Conservation (phyloP, 352 stramenopile genomes). For the Thraustotheca clavata region DNA sequence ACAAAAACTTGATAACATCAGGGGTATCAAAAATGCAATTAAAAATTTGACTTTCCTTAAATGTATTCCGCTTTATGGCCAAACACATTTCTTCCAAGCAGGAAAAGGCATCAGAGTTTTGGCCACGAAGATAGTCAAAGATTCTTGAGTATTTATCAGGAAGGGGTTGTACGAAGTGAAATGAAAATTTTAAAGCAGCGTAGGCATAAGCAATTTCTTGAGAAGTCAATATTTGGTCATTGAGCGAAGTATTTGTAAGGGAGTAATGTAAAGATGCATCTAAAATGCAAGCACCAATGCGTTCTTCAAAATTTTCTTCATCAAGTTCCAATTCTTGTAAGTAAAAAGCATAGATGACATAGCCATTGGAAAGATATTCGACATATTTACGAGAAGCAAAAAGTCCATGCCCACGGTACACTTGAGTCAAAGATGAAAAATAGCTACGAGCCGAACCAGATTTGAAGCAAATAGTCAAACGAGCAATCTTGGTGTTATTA, state of each 20-base stretch:
- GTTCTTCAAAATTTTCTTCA: constrained; percentile 48
- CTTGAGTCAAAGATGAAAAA: constrained; percentile 78
- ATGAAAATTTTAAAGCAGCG: constrained; percentile 80
- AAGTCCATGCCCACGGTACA: constrained; percentile 76
- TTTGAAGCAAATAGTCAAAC: constrained; percentile 70
- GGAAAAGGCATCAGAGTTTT: constrained; percentile 59
- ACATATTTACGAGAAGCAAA: constrained; percentile 79
- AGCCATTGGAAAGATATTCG: constrained; percentile 79
- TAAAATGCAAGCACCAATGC: constrained; percentile 48
- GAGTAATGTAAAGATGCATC: constrained; percentile 79
- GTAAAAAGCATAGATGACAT: constrained; percentile 82
- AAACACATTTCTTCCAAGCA: constrained; percentile 65
- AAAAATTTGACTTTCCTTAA: constrained; percentile 79
- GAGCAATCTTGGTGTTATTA: constrained; percentile 68
- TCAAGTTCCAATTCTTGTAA: constrained; percentile 60
- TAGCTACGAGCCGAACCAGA: constrained; percentile 70
- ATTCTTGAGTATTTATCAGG: constrained; percentile 72
- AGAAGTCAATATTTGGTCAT: constrained; percentile 54
- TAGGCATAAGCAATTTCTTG: constrained; percentile 82
- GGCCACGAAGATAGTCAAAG: constrained; percentile 65
- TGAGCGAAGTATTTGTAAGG: constrained; percentile 69
- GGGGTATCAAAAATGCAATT: constrained; percentile 73
- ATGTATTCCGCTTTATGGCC: constrained; percentile 83
- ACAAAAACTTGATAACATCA: constrained; percentile 63
- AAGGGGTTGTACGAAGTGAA: constrained; percentile 82